These are phyloP conservation scores for Uronychia setigera DNA, from an alignment of 73 alveolate genomes.

Conservation along the genomic window DNA sequence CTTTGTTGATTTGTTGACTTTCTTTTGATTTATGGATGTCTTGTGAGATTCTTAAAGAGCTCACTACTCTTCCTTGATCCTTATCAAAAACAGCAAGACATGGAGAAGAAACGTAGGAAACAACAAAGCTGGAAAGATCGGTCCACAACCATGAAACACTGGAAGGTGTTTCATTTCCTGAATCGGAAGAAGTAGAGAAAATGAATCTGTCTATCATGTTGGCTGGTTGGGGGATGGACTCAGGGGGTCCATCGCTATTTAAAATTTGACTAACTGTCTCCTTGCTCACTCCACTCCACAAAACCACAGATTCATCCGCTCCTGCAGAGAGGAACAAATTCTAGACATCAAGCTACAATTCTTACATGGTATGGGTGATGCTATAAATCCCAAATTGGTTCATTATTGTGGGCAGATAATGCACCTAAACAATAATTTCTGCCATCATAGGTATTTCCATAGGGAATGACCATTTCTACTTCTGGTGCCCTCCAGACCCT, in stretches of 20 bases:
- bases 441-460: conserved; percentile 54
- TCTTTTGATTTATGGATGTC: background rate
- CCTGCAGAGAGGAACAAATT: conserved; percentile 33
- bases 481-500: conserved; percentile 43
- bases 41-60: background rate
- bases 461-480: conserved; percentile 20
- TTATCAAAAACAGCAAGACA: conserved; percentile 1
- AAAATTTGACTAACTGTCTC: background rate
- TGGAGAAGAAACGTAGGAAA: background rate
- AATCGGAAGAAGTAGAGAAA: background rate
- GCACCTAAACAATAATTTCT: conserved; percentile 41
- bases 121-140: background rate
- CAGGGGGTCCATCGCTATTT: background rate
- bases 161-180: background rate
- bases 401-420: conserved; percentile 16
- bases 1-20: background rate
- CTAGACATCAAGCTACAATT: background rate
- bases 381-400: conserved; percentile 56
- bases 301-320: conserved; percentile 14
- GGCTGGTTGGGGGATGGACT: background rate
- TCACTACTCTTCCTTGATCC: background rate
- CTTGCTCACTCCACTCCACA: conserved; percentile 42
- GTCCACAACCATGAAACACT: background rate
- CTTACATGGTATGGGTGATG: conserved; percentile 39
- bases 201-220: background rate